These are phyloP conservation scores for Linderina pennispora DNA, from an alignment of 192 early-diverging fungal genomes.

Conservation along the genomic window DNA sequence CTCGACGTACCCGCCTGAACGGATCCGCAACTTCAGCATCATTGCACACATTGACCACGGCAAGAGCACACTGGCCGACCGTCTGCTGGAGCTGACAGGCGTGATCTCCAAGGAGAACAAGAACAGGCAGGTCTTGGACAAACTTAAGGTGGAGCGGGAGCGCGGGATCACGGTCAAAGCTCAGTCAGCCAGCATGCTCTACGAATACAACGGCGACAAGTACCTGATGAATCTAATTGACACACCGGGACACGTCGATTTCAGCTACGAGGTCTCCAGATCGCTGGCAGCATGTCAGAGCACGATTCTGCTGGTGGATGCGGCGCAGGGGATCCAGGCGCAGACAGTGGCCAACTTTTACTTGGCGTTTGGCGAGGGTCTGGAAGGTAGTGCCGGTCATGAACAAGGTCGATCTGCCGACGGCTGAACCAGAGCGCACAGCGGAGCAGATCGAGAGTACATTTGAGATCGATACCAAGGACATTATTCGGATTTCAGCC, in stretches of 20 bases:
- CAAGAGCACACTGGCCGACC: slow-evolving; percentile 88
- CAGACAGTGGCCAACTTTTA: slow-evolving; percentile 98
- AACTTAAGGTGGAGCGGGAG: slow-evolving; percentile 91
- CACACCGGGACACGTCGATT: slow-evolving; percentile 92
- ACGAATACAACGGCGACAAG: slow-evolving; percentile 65
- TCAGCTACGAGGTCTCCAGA: slow-evolving; percentile 92
- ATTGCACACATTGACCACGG: slow-evolving; percentile 87
- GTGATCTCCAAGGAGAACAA: slow-evolving; percentile 65
- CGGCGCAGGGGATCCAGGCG: slow-evolving; percentile 93
- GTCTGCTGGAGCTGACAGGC: slow-evolving; percentile 85
- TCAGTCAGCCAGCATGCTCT: slow-evolving; percentile 90
- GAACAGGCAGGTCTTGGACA: slow-evolving; percentile 92
- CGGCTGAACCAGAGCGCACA: slow-evolving; percentile 75
- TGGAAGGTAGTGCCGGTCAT: slow-evolving; percentile 85
- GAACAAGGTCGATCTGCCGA: slow-evolving; percentile 92
- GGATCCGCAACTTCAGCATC: slow-evolving; percentile 91
- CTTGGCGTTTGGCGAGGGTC: slow-evolving; percentile 81
- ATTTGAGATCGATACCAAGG: slow-evolving; percentile 71
- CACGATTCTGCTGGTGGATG: slow-evolving; percentile 86
- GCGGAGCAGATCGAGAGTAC: slow-evolving; percentile 74
- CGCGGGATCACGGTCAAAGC: slow-evolving; percentile 98
- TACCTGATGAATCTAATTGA: slow-evolving; percentile 96
- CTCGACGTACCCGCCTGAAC: slow-evolving; percentile 63
- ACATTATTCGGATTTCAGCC: slow-evolving; percentile 74
- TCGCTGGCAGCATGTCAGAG: slow-evolving; percentile 93